phyloP scores from a whole-genome alignment of 805 yeast genomes.

The Sugiyamaella chiloensis region DNA sequence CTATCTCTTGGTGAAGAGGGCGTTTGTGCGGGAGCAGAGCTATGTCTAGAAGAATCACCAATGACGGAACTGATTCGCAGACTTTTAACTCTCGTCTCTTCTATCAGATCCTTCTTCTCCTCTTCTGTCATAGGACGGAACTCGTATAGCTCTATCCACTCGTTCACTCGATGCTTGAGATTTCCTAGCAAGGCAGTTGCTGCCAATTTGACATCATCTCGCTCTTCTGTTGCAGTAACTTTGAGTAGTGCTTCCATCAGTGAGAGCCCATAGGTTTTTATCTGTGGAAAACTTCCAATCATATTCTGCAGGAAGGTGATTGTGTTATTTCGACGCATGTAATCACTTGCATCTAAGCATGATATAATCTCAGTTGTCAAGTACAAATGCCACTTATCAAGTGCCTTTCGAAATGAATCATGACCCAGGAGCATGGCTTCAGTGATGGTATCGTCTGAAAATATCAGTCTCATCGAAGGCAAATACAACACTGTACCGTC shows the following conservation, averaged over 20 bases:
- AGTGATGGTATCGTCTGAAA: slow-evolving; percentile 15
- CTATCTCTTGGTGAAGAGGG: no score
- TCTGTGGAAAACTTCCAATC: slow-evolving; percentile 60
- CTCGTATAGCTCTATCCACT: slow-evolving; percentile 30
- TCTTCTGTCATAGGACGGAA: slow-evolving; percentile 26
- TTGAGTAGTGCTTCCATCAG: slow-evolving; percentile 47
- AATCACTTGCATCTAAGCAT: slow-evolving; percentile 50
- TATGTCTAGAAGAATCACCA: slow-evolving; percentile 2
- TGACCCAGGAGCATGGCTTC: slow-evolving; percentile 28
- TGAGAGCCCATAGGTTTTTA: slow-evolving; percentile 60
- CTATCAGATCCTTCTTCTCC: slow-evolving; percentile 24
- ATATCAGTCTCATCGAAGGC: slow-evolving; percentile 27
- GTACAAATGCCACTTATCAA: slow-evolving; percentile 55
- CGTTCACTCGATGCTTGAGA: slow-evolving; percentile 23
- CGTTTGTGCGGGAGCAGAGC: not conserved
- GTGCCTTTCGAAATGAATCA: slow-evolving; percentile 38
- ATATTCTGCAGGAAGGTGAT: slow-evolving; percentile 71
- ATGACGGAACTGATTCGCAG: not conserved
- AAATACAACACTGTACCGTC: slow-evolving; percentile 18
- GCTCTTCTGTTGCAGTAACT: slow-evolving; percentile 50
- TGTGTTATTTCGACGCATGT: slow-evolving; percentile 76
- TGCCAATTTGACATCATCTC: slow-evolving; percentile 80
- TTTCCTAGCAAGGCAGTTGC: slow-evolving; percentile 41
- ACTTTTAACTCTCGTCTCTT: slow-evolving; percentile 4
- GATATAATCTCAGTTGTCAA: slow-evolving; percentile 44